Percentiles rank a stretch among this genome's conserved stretches.
These are phyloP conservation scores for Ocimum tenuiflorum DNA, from an alignment of 257 asterid genomes.

Conservation along the genomic window DNA sequence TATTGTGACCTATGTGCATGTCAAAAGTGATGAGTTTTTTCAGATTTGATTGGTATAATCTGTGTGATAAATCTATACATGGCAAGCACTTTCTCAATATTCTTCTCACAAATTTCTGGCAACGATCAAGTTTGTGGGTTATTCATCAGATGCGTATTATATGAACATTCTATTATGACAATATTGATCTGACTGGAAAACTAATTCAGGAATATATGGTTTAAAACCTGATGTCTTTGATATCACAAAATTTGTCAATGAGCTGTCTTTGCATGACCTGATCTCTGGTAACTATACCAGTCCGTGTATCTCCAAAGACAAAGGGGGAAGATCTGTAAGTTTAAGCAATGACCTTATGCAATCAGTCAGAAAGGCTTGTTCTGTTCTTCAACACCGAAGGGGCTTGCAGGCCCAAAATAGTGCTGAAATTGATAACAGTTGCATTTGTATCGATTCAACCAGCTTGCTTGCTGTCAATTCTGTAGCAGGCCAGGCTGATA, in stretches of 20 bases:
- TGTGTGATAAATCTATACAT: not conserved
- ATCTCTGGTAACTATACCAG: slow-evolving; percentile 57
- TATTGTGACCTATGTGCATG: not conserved
- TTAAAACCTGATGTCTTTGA: slow-evolving; percentile 62
- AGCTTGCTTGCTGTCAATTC: slow-evolving; percentile 22
- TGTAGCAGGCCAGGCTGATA: slow-evolving; percentile 36
- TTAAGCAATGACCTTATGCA: slow-evolving; percentile 43
- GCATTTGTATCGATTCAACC: slow-evolving; percentile 28
- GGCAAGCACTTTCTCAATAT: not conserved
- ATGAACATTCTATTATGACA: not conserved
- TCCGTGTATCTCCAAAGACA: slow-evolving; percentile 43
- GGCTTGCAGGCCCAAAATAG: slow-evolving; percentile 36
- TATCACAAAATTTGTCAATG: slow-evolving; percentile 59
- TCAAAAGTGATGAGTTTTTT: not conserved
- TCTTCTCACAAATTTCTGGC: not conserved
- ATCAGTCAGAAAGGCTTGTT: slow-evolving; percentile 56
- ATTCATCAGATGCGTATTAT: not conserved
- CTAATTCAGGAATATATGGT: slow-evolving; percentile 61
- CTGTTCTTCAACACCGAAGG: slow-evolving; percentile 50
- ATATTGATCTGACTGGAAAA: slow-evolving; percentile 20
- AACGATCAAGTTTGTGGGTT: not conserved
- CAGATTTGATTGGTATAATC: not conserved
- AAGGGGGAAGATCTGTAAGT: slow-evolving; percentile 49
- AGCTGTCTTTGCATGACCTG: slow-evolving; percentile 62
- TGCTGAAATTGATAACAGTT: slow-evolving; percentile 42